A percentile compares a stretch with the other conserved stretches of the same genome.
Evolutionary conservation across 1,284 basidiomycete species (phyloP).

Genomic region (Malassezia globosa): DNA sequence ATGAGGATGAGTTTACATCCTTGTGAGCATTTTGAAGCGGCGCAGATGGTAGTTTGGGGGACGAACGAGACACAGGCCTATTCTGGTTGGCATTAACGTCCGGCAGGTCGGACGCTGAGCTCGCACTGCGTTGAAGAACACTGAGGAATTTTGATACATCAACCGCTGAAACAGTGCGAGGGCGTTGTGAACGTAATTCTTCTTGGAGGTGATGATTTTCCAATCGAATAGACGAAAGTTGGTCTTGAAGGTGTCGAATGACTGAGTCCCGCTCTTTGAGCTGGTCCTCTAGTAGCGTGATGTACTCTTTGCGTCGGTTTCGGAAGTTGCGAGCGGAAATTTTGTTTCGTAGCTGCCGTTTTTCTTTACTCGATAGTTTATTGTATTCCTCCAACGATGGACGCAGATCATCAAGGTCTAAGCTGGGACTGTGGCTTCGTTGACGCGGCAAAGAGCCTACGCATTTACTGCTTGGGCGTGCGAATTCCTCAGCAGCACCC

Average conservation of each 20-base stretch:
- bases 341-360: conserved; percentile 90
- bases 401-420: conserved; percentile 24
- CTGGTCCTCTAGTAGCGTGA: conserved; percentile 80
- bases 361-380: conserved; percentile 89
- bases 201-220: conserved; percentile 68
- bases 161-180: conserved; percentile 53
- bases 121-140: conserved; percentile 56
- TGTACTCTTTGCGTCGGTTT: conserved; percentile 87
- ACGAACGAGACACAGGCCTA: neutral
- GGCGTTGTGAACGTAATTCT: conserved; percentile 50
- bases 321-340: conserved; percentile 90
- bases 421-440: neutral
- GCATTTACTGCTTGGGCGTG: neutral
- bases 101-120: neutral
- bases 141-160: conserved; percentile 50
- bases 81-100: too few species aligned
- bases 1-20: too few species aligned
- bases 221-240: conserved; percentile 64
- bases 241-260: conserved; percentile 73
- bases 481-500: neutral
- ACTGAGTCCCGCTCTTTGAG: conserved; percentile 82
- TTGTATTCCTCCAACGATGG: conserved; percentile 85
- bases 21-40: conserved; percentile 9
- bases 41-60: neutral
- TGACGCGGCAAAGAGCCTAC: neutral